Conservation (phyloP, 2,329 filamentous ascomycete species). For the Exophiala viscosa region DNA sequence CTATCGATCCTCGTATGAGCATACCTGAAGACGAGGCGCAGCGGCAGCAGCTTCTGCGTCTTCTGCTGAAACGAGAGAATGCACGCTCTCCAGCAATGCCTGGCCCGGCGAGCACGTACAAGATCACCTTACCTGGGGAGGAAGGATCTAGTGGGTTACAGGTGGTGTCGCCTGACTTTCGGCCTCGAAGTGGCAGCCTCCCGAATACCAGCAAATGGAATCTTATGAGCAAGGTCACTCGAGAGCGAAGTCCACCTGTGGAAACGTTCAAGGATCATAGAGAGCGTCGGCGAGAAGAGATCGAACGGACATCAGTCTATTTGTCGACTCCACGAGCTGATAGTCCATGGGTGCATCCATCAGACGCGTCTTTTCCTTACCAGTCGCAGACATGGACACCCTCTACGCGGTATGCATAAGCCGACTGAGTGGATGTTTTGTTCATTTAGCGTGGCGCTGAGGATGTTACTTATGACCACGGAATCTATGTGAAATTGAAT, state of each 20-base stretch:
- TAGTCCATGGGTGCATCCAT: constrained; percentile 12
- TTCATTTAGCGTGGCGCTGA: constrained; percentile 14
- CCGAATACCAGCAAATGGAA: constrained; percentile 20
- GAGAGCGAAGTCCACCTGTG: constrained; percentile 16
- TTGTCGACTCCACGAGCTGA: constrained; percentile 9
- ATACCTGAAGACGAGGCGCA: constrained; percentile 38
- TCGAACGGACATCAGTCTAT: constrained; percentile 21
- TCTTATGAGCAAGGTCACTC: constrained; percentile 9
- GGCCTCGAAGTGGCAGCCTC: constrained; percentile 23
- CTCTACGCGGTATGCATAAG: constrained; percentile 18
- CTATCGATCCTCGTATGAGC: constrained; percentile 8
- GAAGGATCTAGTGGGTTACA: constrained; percentile 4
- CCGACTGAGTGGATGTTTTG: background rate
- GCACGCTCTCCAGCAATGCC: constrained; percentile 30
- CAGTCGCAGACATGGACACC: constrained; percentile 3
- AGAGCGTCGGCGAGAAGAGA: constrained; percentile 25
- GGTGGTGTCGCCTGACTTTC: constrained; percentile 7
- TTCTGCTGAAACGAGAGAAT: constrained; percentile 34
- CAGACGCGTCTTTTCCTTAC: constrained; percentile 1
- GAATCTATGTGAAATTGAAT: background rate
- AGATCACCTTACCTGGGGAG: constrained; percentile 30
- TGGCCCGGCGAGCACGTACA: constrained; percentile 30
- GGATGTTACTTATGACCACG: background rate
- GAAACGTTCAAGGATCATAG: constrained; percentile 24
- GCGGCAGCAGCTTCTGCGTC: constrained; percentile 36